These are phyloP conservation scores for Allium sativum DNA, from an alignment of 106 monocot species.

Conservation along the genomic window DNA sequence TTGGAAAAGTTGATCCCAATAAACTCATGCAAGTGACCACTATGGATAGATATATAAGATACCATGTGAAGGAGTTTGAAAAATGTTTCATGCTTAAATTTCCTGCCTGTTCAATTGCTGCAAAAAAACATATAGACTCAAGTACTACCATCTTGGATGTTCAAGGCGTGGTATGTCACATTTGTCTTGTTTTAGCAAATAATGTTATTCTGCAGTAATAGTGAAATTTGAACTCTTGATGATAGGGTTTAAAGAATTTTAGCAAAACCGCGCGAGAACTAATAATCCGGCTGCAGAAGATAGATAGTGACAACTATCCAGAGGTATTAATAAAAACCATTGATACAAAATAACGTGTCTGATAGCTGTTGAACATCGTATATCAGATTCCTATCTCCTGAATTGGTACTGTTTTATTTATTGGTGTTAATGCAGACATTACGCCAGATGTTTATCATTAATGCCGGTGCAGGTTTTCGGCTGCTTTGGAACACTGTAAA, in stretches of 20 bases:
- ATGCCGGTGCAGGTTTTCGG: conserved; percentile 53
- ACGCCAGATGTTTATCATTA: conserved; percentile 44
- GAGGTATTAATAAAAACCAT: conserved; percentile 27
- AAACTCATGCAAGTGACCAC: conserved; percentile 77
- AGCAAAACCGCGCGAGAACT: conserved; percentile 73
- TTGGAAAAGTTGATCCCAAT: conserved; percentile 53
- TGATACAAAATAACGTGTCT: too few species aligned
- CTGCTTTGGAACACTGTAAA: conserved; percentile 50
- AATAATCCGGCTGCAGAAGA: conserved; percentile 58
- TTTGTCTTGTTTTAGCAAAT: background rate
- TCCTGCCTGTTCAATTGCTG: conserved; percentile 77
- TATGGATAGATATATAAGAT: conserved; percentile 54
- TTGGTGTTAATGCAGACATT: conserved; percentile 25
- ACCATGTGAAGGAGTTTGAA: conserved; percentile 68
- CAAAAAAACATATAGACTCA: conserved; percentile 69
- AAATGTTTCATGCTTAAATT: conserved; percentile 51
- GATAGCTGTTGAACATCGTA: too few species aligned
- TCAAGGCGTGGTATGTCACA: conserved; percentile 64
- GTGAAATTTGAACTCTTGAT: background rate
- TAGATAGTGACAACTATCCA: conserved; percentile 79
- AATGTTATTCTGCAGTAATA: background rate
- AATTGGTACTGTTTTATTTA: background rate
- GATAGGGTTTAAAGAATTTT: conserved; percentile 76
- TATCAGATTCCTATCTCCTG: too few species aligned
- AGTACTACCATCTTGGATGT: conserved; percentile 81